These are phyloP conservation scores for Leccinum fibrillosum DNA, from an alignment of 768 basidiomycete genomes.

Conservation along the genomic window DNA sequence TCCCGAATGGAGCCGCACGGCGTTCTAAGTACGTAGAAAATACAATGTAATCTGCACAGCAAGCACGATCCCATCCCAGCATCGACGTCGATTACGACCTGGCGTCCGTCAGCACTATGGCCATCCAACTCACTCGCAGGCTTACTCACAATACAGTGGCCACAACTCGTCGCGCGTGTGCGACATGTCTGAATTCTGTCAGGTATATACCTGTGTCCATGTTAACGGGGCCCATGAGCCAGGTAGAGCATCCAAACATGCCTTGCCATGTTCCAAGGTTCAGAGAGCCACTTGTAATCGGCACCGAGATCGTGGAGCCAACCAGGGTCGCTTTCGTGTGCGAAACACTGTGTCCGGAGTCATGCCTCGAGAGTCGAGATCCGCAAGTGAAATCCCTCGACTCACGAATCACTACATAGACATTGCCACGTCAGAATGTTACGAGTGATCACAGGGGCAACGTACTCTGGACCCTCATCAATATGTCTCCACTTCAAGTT, in stretches of 20 bases:
- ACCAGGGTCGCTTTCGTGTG: conserved; percentile 89
- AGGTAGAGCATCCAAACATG: conserved; percentile 22
- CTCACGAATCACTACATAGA: conserved; percentile 69
- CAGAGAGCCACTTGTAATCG: conserved; percentile 74
- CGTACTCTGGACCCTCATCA: conserved; percentile 89
- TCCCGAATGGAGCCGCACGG: background rate
- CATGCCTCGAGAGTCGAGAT: background rate
- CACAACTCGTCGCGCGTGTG: conserved; percentile 68
- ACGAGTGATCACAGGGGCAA: background rate
- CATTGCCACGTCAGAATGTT: conserved; percentile 4
- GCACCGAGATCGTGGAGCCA: conserved; percentile 78
- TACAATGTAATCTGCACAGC: background rate
- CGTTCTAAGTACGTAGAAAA: background rate
- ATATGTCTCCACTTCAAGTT: conserved; percentile 77
- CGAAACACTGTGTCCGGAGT: conserved; percentile 55
- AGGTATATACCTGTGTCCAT: conserved; percentile 68
- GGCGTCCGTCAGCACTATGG: background rate
- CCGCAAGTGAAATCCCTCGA: background rate
- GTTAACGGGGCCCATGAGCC: conserved; percentile 1
- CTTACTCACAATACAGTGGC: conserved; percentile 74
- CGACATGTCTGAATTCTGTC: conserved; percentile 72
- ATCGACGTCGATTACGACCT: conserved; percentile 8
- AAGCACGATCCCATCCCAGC: background rate
- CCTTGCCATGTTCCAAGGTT: conserved; percentile 96
- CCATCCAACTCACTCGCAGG: background rate